These are phyloP conservation scores for Calvatia gigantea DNA, from an alignment of 768 basidiomycete species.

Conservation along the genomic window DNA sequence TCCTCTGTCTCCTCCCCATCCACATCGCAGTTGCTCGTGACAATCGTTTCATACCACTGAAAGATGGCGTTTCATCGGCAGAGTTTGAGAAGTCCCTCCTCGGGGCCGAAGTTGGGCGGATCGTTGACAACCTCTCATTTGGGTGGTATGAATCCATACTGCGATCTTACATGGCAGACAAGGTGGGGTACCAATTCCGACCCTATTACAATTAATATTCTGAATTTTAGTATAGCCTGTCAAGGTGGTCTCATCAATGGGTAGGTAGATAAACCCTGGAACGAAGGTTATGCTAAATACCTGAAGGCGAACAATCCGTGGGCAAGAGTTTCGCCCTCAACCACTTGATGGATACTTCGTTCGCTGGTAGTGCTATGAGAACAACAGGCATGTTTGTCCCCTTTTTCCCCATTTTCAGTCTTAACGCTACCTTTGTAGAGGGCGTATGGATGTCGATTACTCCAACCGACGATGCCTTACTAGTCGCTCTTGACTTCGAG, in stretches of 20 bases:
- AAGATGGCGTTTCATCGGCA: slow-evolving; percentile 47
- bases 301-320: slow-evolving; percentile 57
- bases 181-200: slow-evolving; percentile 28
- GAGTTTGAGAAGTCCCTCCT: slow-evolving; percentile 49
- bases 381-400: slow-evolving; percentile 38
- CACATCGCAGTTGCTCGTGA: slow-evolving; percentile 58
- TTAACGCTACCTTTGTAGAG: slow-evolving; percentile 25
- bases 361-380: slow-evolving; percentile 64
- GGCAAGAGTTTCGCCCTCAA: slow-evolving; percentile 60
- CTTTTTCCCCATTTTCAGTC: no score
- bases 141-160: slow-evolving; percentile 68
- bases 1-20: slow-evolving; percentile 62
- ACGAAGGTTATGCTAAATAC: neutral
- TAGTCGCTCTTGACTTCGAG: slow-evolving; percentile 65
- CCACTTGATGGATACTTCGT: slow-evolving; percentile 61
- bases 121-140: slow-evolving; percentile 52
- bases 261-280: slow-evolving; percentile 18
- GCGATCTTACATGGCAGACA: slow-evolving; percentile 57
- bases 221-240: slow-evolving; percentile 40
- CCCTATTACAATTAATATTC: neutral
- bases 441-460: slow-evolving; percentile 69
- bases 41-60: slow-evolving; percentile 59
- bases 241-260: slow-evolving; percentile 66
- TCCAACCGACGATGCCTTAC: slow-evolving; percentile 47
- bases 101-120: slow-evolving; percentile 55